These are phyloP conservation scores for Ormosia semicastrata DNA, from an alignment of 306 rosid genomes.

Conservation along the genomic window DNA sequence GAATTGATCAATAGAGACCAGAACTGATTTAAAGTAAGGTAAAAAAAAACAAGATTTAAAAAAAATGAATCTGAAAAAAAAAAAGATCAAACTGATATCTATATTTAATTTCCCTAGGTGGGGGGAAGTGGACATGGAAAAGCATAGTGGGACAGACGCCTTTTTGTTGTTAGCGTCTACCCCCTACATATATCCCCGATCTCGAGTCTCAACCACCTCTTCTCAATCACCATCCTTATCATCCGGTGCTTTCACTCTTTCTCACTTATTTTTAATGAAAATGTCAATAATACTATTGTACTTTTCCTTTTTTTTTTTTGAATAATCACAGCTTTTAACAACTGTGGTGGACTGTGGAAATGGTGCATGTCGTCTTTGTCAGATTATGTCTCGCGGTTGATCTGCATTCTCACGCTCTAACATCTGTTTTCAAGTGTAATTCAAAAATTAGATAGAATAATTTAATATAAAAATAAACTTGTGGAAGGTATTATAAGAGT, in stretches of 20 bases:
- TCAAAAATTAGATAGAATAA: background rate
- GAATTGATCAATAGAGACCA: background rate
- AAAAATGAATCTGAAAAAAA: background rate
- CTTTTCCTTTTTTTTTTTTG: background rate
- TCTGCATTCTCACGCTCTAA: constrained; percentile 20
- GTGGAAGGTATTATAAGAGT: too few species aligned
- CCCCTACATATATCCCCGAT: background rate
- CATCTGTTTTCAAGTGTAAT: background rate
- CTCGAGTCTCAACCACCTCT: constrained; percentile 34
- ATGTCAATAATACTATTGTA: background rate
- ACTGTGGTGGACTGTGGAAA: background rate
- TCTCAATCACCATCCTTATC: constrained; percentile 35
- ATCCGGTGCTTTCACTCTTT: background rate
- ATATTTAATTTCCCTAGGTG: background rate
- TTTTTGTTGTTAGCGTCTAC: background rate
- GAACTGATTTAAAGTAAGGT: background rate
- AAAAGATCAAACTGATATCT: background rate
- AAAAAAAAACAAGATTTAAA: background rate
- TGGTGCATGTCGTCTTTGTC: constrained; percentile 5
- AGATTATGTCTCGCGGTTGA: constrained; percentile 15
- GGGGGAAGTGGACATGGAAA: background rate
- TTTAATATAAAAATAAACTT: background rate
- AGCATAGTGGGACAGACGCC: constrained; percentile 40
- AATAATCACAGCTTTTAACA: background rate
- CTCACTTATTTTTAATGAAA: background rate